phyloP scores from a whole-genome alignment of 1,284 basidiomycete species.

The Naganishia sp. region DNA sequence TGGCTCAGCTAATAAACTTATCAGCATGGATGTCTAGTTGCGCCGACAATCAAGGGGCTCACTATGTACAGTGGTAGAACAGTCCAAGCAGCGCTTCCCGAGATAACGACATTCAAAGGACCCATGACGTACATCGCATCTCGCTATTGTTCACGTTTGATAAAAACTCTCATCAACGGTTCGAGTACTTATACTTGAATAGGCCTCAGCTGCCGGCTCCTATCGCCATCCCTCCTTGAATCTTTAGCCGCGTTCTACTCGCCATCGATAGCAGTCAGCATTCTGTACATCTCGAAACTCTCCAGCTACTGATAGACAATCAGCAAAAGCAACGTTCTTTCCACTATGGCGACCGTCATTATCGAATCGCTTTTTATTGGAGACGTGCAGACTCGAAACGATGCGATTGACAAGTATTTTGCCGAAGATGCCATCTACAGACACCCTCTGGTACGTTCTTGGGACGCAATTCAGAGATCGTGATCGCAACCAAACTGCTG shows the following conservation, averaged over 20 bases:
- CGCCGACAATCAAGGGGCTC: background rate
- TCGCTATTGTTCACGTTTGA: no score
- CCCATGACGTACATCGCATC: constrained; percentile 14
- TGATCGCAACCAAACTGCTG: background rate
- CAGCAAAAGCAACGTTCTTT: no score
- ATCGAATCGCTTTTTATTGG: constrained; percentile 14
- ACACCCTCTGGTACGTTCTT: constrained; percentile 19
- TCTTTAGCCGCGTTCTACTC: no score
- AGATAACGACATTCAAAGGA: constrained; percentile 16
- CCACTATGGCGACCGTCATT: constrained; percentile 13
- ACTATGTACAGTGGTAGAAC: background rate
- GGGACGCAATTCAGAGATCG: background rate
- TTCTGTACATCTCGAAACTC: background rate
- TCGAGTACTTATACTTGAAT: no score
- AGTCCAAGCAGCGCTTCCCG: background rate
- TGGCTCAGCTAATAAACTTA: no score
- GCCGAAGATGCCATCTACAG: constrained; percentile 23
- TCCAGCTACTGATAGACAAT: no score
- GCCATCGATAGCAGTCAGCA: no score
- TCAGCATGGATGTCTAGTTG: no score
- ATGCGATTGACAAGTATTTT: constrained; percentile 28
- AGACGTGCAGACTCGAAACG: constrained; percentile 8
- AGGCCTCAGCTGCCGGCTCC: no score
- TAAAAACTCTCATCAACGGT: no score
- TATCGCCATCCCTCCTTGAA: background rate